A percentile compares a stretch with the other conserved stretches of the same genome.
phyloP scores from a whole-genome alignment of 2,329 filamentous ascomycete genomes.

The Beauveria pseudobassiana region DNA sequence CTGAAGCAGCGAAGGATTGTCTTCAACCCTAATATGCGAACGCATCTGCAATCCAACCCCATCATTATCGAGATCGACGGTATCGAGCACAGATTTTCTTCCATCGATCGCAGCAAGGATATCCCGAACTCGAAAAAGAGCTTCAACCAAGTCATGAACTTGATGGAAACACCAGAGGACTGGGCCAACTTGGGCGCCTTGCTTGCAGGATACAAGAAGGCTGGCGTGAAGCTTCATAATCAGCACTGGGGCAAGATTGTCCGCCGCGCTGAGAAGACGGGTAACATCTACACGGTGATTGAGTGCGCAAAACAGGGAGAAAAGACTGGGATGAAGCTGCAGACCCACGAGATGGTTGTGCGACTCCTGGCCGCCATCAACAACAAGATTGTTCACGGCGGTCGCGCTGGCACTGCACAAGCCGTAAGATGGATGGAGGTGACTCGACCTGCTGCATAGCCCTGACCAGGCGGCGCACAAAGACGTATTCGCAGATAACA shows the following conservation, averaged over 20 bases:
- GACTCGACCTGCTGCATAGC: constrained; percentile 41
- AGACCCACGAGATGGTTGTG: constrained; percentile 31
- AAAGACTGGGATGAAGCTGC: constrained; percentile 38
- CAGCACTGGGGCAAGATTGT: constrained; percentile 32
- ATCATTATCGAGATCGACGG: constrained; percentile 52
- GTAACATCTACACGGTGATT: constrained; percentile 38
- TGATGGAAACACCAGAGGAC: constrained; percentile 43
- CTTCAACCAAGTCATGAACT: constrained; percentile 29
- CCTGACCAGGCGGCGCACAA: constrained; percentile 27
- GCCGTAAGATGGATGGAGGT: constrained; percentile 39
- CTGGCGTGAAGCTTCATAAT: constrained; percentile 29
- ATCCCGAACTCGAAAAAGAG: constrained; percentile 35
- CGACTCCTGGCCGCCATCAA: constrained; percentile 23
- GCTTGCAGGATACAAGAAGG: constrained; percentile 41
- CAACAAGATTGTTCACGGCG: constrained; percentile 31
- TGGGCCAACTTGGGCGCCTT: constrained; percentile 45
- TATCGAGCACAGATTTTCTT: constrained; percentile 43
- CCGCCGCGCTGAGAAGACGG: constrained; percentile 32
- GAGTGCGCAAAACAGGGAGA: constrained; percentile 40
- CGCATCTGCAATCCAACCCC: constrained; percentile 45
- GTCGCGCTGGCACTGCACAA: constrained; percentile 27
- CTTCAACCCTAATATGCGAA: constrained; percentile 37
- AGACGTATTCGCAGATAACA: constrained; percentile 9
- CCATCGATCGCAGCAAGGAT: constrained; percentile 34
- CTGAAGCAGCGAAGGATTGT: constrained; percentile 45